Conservation (phyloP, 352 stramenopile genomes). For the Phytophthora palmivora region DNA sequence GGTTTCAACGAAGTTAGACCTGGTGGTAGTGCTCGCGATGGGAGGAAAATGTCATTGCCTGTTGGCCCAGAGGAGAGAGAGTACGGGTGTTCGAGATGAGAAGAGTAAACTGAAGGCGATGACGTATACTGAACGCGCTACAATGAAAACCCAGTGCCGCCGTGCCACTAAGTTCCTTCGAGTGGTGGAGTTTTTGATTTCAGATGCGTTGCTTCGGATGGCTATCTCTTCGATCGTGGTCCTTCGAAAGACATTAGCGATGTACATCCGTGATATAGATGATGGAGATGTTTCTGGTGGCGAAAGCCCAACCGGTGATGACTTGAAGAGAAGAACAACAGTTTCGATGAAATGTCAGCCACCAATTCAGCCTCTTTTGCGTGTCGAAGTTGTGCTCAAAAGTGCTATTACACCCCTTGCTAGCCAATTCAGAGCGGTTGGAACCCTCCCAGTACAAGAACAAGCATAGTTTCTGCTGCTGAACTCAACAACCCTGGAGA, state of each 20-base stretch:
- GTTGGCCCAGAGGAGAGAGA: slow-evolving; percentile 30
- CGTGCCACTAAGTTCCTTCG: slow-evolving; percentile 92
- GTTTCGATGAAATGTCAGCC: neutral
- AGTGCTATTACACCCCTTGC: neutral
- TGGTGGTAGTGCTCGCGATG: slow-evolving; percentile 2
- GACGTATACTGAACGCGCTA: slow-evolving; percentile 95
- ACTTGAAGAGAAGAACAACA: neutral
- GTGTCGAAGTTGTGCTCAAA: slow-evolving; percentile 69
- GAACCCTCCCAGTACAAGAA: slow-evolving; percentile 4
- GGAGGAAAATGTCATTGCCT: no score
- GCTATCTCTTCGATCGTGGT: slow-evolving; percentile 65
- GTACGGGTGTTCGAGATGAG: neutral
- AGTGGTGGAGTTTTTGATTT: slow-evolving; percentile 92
- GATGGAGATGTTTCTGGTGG: slow-evolving; percentile 2
- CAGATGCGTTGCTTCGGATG: slow-evolving; percentile 76
- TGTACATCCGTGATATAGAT: slow-evolving; percentile 37
- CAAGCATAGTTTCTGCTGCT: slow-evolving; percentile 1
- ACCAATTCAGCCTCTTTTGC: slow-evolving; percentile 57
- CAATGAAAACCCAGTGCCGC: slow-evolving; percentile 91
- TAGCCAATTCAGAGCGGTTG: neutral
- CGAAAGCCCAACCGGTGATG: slow-evolving; percentile 6
- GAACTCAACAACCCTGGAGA: neutral
- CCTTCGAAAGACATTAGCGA: slow-evolving; percentile 49
- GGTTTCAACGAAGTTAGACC: slow-evolving; percentile 55
- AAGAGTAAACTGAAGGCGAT: slow-evolving; percentile 64